Evolutionary conservation across 306 rosid genomes (phyloP).

Genomic region (Quercus alba): DNA sequence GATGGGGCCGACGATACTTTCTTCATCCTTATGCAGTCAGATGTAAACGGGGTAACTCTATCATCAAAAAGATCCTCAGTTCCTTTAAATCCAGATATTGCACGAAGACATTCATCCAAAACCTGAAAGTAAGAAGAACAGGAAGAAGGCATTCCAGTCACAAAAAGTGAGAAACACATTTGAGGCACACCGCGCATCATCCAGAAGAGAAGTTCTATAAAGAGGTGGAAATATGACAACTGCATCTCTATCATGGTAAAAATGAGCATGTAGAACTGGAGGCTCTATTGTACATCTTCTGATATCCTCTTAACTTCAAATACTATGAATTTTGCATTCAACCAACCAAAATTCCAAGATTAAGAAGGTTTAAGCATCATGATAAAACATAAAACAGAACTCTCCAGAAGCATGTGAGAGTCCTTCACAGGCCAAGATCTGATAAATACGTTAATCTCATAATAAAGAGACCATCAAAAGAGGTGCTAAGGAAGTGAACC

Average conservation of each 20-base stretch:
- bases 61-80: slow-evolving; percentile 89
- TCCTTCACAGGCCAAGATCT: not conserved
- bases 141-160: not conserved
- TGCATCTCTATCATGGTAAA: not conserved
- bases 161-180: not conserved
- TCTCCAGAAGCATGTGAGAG: too few relatives aligned
- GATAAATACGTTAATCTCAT: not conserved
- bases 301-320: not conserved
- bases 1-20: slow-evolving; percentile 92
- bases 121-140: slow-evolving; percentile 43
- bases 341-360: not conserved
- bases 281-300: not conserved
- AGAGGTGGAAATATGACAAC: not conserved
- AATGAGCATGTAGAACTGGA: not conserved
- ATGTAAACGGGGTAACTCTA: slow-evolving; percentile 79
- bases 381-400: not conserved
- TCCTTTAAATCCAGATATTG: slow-evolving; percentile 91
- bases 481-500: not conserved
- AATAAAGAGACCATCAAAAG: not conserved
- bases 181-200: not conserved
- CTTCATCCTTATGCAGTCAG: slow-evolving; percentile 76
- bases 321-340: not conserved
- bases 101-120: slow-evolving; percentile 87
- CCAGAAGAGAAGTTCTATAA: not conserved
- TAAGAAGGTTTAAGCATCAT: not conserved